Conservation (phyloP, 228 moss, liverwort and hornwort species). For the Sphagnum magellanicum region DNA sequence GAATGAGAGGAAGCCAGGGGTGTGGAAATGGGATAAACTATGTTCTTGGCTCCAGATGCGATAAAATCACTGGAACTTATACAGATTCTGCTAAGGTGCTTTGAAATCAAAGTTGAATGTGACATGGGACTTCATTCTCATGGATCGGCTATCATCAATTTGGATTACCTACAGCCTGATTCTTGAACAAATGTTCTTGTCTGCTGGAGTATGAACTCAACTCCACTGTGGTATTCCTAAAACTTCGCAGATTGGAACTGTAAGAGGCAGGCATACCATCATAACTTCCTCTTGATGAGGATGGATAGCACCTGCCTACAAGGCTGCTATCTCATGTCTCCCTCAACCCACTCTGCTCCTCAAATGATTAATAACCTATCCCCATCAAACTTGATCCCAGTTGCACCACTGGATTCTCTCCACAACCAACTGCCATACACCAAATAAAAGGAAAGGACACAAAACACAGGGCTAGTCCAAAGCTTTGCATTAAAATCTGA, state of each 20-base stretch:
- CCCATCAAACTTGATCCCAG: slow-evolving; percentile 17
- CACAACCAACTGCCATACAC: slow-evolving; percentile 62
- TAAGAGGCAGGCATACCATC: slow-evolving; percentile 35
- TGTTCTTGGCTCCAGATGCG: no score
- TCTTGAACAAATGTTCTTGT: slow-evolving; percentile 72
- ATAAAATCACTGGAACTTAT: no score
- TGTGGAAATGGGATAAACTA: no score
- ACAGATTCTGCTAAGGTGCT: no score
- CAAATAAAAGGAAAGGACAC: slow-evolving; percentile 47
- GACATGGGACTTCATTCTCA: no score
- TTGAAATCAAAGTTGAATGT: no score
- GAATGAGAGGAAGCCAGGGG: no score
- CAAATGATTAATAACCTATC: slow-evolving; percentile 20
- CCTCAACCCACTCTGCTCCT: slow-evolving; percentile 30
- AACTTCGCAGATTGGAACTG: slow-evolving; percentile 51
- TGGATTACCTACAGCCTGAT: slow-evolving; percentile 54
- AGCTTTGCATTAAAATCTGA: slow-evolving; percentile 75
- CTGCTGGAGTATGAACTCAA: slow-evolving; percentile 52
- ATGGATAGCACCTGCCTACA: slow-evolving; percentile 48
- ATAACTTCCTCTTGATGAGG: background rate
- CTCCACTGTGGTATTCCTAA: slow-evolving; percentile 27
- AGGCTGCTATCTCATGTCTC: slow-evolving; percentile 37
- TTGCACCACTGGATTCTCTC: slow-evolving; percentile 35
- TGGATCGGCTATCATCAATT: no score
- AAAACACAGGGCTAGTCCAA: slow-evolving; percentile 74